Evolutionary conservation across 805 yeast species (phyloP).

Genomic region (Danielia reshetovae): DNA sequence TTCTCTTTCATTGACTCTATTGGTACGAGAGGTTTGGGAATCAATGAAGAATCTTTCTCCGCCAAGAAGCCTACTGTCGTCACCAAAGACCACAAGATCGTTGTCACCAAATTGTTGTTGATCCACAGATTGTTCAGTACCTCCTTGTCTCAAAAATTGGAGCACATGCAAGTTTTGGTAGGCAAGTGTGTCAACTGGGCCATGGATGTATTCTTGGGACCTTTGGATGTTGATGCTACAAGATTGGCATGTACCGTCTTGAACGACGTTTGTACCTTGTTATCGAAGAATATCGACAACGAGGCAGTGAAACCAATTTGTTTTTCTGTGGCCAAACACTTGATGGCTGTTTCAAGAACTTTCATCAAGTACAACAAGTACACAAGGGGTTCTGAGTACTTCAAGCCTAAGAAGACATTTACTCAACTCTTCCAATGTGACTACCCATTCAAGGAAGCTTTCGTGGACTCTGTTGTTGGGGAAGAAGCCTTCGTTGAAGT

Average conservation of each 20-base stretch:
- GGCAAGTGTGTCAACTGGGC: constrained; percentile 51
- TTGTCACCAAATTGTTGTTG: constrained; percentile 57
- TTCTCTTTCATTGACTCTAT: constrained; percentile 48
- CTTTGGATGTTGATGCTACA: constrained; percentile 53
- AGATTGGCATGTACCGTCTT: constrained; percentile 62
- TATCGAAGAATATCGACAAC: constrained; percentile 29
- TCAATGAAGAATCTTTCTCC: constrained; percentile 29
- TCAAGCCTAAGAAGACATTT: constrained; percentile 59
- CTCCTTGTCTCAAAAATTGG: constrained; percentile 25
- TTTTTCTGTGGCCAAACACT: constrained; percentile 46
- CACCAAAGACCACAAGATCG: constrained; percentile 50
- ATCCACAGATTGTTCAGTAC: constrained; percentile 52
- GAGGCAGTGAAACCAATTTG: constrained; percentile 34
- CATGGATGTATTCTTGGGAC: constrained; percentile 51
- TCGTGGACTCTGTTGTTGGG: constrained; percentile 71
- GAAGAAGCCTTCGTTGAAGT: constrained; percentile 69
- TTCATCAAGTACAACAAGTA: constrained; percentile 51
- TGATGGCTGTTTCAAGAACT: constrained; percentile 51
- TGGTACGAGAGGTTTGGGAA: constrained; percentile 54
- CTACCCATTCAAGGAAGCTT: constrained; percentile 59
- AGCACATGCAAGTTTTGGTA: constrained; percentile 32
- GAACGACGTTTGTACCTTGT: constrained; percentile 43
- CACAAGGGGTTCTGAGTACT: constrained; percentile 43
- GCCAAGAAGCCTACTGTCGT: constrained; percentile 22
- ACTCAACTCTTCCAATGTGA: constrained; percentile 64